phyloP scores from a whole-genome alignment of 176 grass and related monocot species.

The Elymus sibiricus region DNA sequence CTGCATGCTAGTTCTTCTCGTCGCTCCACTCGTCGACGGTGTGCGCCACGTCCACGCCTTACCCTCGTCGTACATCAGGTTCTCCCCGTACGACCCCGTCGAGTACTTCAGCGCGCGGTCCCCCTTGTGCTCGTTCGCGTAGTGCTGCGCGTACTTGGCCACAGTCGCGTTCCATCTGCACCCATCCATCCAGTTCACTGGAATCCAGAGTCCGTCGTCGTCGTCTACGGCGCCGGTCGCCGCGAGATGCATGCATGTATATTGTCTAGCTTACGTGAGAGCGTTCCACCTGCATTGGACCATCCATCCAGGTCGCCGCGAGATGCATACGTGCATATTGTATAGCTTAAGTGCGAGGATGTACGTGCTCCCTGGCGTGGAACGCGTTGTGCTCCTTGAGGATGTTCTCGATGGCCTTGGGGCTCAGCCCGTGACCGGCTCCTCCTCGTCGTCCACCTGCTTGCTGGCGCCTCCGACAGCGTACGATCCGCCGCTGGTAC shows the following conservation, averaged over 20 bases:
- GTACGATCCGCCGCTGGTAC: background rate
- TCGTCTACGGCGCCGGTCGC: background rate
- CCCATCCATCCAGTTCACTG: background rate
- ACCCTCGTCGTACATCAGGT: too few relatives aligned
- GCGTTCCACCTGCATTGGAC: too few relatives aligned
- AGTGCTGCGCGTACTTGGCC: too few relatives aligned
- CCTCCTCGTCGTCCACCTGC: background rate
- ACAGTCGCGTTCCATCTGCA: conserved; percentile 45
- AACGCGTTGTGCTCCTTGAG: conserved; percentile 42
- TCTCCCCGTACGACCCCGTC: too few relatives aligned
- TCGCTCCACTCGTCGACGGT: too few relatives aligned
- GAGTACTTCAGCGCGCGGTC: too few relatives aligned
- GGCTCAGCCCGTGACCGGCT: conserved; percentile 1
- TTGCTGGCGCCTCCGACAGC: background rate
- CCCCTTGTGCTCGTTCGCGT: too few relatives aligned
- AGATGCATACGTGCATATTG: background rate
- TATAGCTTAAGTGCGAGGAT: conserved; percentile 18
- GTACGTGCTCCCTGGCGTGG: conserved; percentile 26
- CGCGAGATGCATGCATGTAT: too few relatives aligned
- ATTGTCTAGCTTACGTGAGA: too few relatives aligned
- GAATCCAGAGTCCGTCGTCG: background rate
- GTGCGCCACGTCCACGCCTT: too few relatives aligned
- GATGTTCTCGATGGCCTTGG: conserved; percentile 23
- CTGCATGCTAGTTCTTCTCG: too few relatives aligned
- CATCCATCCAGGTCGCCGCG: too few relatives aligned